A percentile compares a stretch with the other conserved stretches of the same genome.
These are phyloP conservation scores for Pinus taeda DNA, from an alignment of 75 land plant species.

Conservation along the genomic window DNA sequence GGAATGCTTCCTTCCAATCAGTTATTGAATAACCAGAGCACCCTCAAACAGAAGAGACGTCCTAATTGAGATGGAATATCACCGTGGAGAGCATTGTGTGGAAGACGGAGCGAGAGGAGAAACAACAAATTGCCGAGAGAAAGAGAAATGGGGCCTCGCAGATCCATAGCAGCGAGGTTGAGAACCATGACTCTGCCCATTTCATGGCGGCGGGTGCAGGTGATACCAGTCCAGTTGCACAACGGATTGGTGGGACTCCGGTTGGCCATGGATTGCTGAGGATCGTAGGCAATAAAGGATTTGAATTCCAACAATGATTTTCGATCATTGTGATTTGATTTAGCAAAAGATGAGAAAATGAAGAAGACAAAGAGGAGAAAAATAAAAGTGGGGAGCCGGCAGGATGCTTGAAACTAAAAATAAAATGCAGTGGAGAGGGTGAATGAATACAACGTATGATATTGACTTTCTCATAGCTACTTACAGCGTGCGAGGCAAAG, in stretches of 20 bases:
- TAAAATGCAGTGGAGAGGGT: too few species aligned
- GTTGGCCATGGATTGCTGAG: too few species aligned
- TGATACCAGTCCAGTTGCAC: background rate
- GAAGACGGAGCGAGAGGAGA: conserved; percentile 17
- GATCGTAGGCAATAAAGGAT: too few species aligned
- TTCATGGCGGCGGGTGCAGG: conserved; percentile 5
- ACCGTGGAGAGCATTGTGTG: conserved; percentile 24
- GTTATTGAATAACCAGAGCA: conserved; percentile 29
- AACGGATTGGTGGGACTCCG: background rate
- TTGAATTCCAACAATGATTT: too few species aligned
- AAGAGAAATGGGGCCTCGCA: conserved; percentile 41
- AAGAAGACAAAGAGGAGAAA: too few species aligned
- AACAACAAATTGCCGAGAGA: conserved; percentile 18
- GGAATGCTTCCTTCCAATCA: conserved; percentile 29
- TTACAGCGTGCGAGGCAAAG: too few species aligned
- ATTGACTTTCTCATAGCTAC: too few species aligned
- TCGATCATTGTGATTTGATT: too few species aligned
- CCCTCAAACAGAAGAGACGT: conserved; percentile 5
- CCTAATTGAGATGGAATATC: conserved; percentile 20
- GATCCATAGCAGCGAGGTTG: conserved; percentile 21
- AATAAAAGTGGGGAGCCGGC: too few species aligned
- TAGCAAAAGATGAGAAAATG: too few species aligned
- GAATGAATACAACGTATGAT: too few species aligned
- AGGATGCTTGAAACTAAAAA: too few species aligned
- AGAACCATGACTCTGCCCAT: conserved; percentile 8